phyloP scores from a whole-genome alignment of 169 alveolate genomes.

The Plasmodium billcollinsi region DNA sequence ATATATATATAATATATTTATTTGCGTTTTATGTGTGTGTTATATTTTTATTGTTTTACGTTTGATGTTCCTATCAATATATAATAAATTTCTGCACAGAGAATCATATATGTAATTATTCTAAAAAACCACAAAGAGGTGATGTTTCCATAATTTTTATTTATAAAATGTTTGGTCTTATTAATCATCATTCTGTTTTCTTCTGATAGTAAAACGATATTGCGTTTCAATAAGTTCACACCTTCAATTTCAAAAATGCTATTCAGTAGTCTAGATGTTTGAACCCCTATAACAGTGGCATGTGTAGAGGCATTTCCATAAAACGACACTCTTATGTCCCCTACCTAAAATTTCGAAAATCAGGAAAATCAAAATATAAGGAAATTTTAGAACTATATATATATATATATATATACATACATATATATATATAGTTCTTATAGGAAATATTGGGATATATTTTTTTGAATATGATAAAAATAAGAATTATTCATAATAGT shows the following conservation, averaged over 20 bases:
- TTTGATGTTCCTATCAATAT: constrained; percentile 16
- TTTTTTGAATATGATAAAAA: too few relatives aligned
- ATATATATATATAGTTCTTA: too few relatives aligned
- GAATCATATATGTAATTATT: constrained; percentile 34
- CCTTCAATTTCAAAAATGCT: constrained; percentile 70
- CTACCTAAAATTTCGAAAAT: constrained; percentile 16
- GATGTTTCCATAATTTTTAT: constrained; percentile 57
- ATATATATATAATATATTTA: constrained; percentile 2
- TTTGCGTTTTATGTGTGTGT: neutral
- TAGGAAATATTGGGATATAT: too few relatives aligned
- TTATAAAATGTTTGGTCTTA: constrained; percentile 60
- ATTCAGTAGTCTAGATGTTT: constrained; percentile 42
- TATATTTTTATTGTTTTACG: constrained; percentile 10
- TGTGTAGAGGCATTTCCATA: constrained; percentile 73
- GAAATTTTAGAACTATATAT: too few relatives aligned
- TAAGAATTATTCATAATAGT: too few relatives aligned
- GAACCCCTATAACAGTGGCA: constrained; percentile 73
- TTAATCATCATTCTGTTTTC: constrained; percentile 73
- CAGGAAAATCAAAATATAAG: too few relatives aligned
- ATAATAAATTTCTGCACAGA: constrained; percentile 36
- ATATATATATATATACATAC: too few relatives aligned
- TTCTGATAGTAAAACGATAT: constrained; percentile 50
- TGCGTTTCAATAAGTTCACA: constrained; percentile 31
- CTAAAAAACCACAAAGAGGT: constrained; percentile 57
- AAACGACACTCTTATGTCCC: constrained; percentile 69